Evolutionary conservation across 2,329 filamentous ascomycete species (phyloP), one percentile per base, ranked within the genome.

Genomic region (Neopestalotiopsis sp.): DNA sequence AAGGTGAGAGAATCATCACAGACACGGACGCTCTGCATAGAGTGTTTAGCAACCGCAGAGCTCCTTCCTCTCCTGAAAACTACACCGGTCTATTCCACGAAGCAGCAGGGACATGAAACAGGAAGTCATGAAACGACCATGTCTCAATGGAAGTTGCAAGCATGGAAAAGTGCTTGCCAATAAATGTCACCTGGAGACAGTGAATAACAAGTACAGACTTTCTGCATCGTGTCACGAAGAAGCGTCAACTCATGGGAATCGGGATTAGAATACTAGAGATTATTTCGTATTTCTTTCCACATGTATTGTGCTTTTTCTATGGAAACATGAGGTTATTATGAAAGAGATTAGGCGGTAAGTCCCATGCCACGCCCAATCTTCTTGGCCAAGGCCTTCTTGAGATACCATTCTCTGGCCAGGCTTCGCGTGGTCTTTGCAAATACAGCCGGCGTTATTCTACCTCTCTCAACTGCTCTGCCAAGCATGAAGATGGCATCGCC

Each of bases 401-500:
- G 79, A 77, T 93, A 97, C 87, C 92, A 93, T 79, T 97, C 94
- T 64, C 94, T 83, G 1, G 92, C 92, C 65, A 96, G 81, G 45
- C 87, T 89, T 71, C 93, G 86, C 40, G 92, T 95, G 81, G 91
- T 91, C 84, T 92, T 93, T 32, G 93, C 90, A 82, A 95, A 96
- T 0, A 92, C 90, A n/a, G 89, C 86, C 5, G 91, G 88, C 12
- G 87, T 86, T 30, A 96, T 87, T 67, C 92, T 85, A 4, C 93
- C 93, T 66, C 87, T 85, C 79, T 95, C 93, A 24, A 95, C 86
- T 1, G 91, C 93, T 68, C 91, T 84, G 1, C 92, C 92, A 14
- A 97, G 84, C 71, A 94, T 91, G 76, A 96, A 97, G 71, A 98
- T 90, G 2, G 94, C 92, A 78, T 98, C 95, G 40, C 92, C 92